These are phyloP conservation scores for Aspergillus sp. DNA, from an alignment of 2,329 filamentous ascomycete genomes.

Conservation along the genomic window DNA sequence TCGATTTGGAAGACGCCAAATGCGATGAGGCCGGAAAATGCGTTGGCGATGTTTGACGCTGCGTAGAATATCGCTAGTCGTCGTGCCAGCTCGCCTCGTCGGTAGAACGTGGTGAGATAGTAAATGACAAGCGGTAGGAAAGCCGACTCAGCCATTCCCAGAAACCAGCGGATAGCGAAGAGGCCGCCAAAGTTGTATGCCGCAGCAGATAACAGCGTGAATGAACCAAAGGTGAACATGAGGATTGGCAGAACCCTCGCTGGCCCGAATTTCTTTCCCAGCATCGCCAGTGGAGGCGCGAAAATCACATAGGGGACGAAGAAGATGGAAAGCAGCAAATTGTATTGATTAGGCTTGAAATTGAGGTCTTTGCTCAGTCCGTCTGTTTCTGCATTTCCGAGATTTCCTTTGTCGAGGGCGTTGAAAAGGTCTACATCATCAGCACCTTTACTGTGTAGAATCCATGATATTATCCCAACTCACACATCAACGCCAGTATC, in stretches of 20 bases:
- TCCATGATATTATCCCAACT: conserved; percentile 3
- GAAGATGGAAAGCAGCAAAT: conserved; percentile 63
- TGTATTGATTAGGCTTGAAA: conserved; percentile 60
- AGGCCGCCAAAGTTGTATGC: conserved; percentile 58
- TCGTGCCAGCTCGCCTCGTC: conserved; percentile 62
- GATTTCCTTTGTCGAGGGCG: conserved; percentile 45
- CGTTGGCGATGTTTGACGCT: conserved; percentile 65
- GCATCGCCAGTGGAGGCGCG: conserved; percentile 58
- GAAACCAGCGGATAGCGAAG: conserved; percentile 61
- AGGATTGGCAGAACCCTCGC: conserved; percentile 57
- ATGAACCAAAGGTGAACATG: conserved; percentile 62
- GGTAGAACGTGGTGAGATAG: conserved; percentile 50
- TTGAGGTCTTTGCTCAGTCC: conserved; percentile 45
- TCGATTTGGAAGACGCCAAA: conserved; percentile 57
- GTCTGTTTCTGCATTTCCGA: conserved; percentile 53
- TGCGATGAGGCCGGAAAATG: conserved; percentile 55
- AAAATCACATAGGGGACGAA: conserved; percentile 69
- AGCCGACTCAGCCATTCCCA: conserved; percentile 47
- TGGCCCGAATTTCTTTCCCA: conserved; percentile 63
- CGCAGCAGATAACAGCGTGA: conserved; percentile 55
- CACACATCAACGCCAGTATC: conserved; percentile 52
- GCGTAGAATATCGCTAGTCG: conserved; percentile 70
- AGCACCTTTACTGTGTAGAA: conserved; percentile 3
- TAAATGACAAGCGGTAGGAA: not conserved
- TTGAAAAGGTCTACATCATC: conserved; percentile 47